These are phyloP conservation scores for Fusarium xyrophilum DNA, from an alignment of 2,329 filamentous ascomycete genomes.

Conservation along the genomic window DNA sequence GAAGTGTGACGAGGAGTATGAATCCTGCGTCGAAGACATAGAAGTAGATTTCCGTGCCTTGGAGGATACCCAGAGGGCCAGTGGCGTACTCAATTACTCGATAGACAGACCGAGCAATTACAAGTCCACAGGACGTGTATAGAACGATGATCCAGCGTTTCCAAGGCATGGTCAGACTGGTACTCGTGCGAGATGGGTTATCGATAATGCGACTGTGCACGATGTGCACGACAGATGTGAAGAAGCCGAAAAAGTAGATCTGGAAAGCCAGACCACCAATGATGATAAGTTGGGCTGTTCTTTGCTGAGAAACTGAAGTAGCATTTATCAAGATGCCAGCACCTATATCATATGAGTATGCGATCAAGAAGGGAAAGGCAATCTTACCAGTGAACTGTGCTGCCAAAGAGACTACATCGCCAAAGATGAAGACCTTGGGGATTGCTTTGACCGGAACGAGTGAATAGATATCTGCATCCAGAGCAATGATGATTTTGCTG, in stretches of 20 bases:
- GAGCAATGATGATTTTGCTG: constrained; percentile 47
- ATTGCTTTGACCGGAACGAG: constrained; percentile 52
- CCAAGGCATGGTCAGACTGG: constrained; percentile 35
- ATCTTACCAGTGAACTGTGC: constrained; percentile 26
- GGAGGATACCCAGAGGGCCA: constrained; percentile 42
- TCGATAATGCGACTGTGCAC: constrained; percentile 49
- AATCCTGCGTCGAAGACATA: constrained; percentile 48
- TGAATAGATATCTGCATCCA: constrained; percentile 49
- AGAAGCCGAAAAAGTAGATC: constrained; percentile 60
- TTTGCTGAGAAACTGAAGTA: constrained; percentile 27
- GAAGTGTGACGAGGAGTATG: constrained; percentile 37
- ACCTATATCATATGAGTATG: constrained; percentile 5
- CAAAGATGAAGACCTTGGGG: constrained; percentile 57
- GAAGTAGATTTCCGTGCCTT: constrained; percentile 44
- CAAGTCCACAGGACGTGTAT: constrained; percentile 38
- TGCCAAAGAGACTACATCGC: constrained; percentile 54
- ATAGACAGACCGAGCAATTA: constrained; percentile 50
- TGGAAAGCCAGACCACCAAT: constrained; percentile 61
- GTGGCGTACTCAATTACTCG: constrained; percentile 51
- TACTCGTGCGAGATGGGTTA: neutral
- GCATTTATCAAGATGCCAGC: constrained; percentile 30
- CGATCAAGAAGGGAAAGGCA: fast-evolving
- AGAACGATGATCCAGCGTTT: constrained; percentile 37
- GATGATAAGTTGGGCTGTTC: constrained; percentile 54
- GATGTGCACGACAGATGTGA: constrained; percentile 53